Evolutionary conservation across 2,329 filamentous ascomycete genomes (phyloP).

Genomic region (Nemania sp.): DNA sequence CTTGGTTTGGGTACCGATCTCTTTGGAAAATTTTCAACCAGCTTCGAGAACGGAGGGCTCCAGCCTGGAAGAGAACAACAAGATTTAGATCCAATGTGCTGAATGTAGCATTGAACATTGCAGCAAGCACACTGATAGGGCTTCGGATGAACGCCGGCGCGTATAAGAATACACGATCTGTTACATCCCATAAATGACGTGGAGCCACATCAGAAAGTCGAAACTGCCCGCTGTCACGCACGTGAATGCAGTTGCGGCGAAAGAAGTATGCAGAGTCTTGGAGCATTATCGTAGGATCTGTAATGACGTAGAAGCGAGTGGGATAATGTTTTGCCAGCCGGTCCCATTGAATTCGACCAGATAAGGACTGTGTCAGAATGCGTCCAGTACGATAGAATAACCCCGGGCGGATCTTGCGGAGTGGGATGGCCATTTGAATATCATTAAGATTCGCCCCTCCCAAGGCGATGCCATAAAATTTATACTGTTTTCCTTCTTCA

Average conservation of each 20-base stretch:
- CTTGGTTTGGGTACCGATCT: no score
- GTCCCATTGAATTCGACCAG: background rate
- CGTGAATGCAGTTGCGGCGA: background rate
- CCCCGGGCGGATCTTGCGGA: constrained; percentile 18
- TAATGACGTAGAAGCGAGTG: constrained; percentile 3
- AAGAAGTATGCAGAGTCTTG: background rate
- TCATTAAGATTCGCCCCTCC: background rate
- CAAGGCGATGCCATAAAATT: background rate
- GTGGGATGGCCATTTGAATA: background rate
- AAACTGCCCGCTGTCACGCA: constrained; percentile 1
- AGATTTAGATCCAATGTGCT: no score
- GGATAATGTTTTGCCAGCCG: no score
- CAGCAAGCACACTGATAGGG: no score
- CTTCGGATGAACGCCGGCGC: background rate
- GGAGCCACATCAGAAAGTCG: background rate
- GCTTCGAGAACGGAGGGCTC: no score
- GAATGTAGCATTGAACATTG: no score
- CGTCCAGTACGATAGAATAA: constrained; percentile 10
- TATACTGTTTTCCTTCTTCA: background rate
- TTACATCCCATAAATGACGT: constrained; percentile 7
- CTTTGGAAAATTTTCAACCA: no score
- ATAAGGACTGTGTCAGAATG: background rate
- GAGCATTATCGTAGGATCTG: background rate
- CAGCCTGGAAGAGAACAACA: no score
- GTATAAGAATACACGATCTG: constrained; percentile 8